phyloP scores from a whole-genome alignment of 176 grass and related monocot species.

The Lolium multiflorum region DNA sequence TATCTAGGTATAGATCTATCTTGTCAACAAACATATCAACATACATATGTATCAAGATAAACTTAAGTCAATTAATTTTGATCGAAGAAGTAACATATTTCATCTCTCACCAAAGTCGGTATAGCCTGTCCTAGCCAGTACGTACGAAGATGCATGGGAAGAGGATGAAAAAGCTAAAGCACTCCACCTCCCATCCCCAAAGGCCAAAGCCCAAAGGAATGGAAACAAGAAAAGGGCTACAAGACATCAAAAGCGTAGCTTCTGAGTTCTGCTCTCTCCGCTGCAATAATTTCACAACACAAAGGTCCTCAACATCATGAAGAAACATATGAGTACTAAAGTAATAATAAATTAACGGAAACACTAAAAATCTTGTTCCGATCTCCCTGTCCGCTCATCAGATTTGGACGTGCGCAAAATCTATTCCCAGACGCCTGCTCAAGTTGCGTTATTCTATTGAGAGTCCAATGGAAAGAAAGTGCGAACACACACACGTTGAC shows the following conservation, averaged over 20 bases:
- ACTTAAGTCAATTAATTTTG: too few species aligned
- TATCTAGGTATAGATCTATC: too few species aligned
- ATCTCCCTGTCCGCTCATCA: conserved; percentile 3
- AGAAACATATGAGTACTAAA: too few species aligned
- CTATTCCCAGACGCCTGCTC: neutral
- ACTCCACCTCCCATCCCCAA: neutral
- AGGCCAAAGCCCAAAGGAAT: neutral
- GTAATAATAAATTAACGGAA: too few species aligned
- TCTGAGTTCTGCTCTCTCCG: neutral
- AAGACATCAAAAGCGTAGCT: too few species aligned
- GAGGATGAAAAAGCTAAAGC: conserved; percentile 15
- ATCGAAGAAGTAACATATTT: conserved; percentile 32
- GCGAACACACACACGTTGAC: neutral
- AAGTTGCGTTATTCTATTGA: neutral
- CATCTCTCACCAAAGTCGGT: conserved; percentile 12
- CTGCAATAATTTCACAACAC: neutral
- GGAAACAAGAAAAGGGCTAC: conserved; percentile 25
- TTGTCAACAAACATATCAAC: too few species aligned
- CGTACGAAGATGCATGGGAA: neutral
- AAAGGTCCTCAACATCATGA: too few species aligned
- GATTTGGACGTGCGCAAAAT: conserved; percentile 22
- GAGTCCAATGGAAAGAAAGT: neutral
- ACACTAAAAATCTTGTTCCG: neutral
- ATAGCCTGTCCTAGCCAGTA: neutral
- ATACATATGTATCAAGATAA: too few species aligned